These are phyloP conservation scores for Salvia splendens DNA, from an alignment of 257 asterid species.

Conservation along the genomic window DNA sequence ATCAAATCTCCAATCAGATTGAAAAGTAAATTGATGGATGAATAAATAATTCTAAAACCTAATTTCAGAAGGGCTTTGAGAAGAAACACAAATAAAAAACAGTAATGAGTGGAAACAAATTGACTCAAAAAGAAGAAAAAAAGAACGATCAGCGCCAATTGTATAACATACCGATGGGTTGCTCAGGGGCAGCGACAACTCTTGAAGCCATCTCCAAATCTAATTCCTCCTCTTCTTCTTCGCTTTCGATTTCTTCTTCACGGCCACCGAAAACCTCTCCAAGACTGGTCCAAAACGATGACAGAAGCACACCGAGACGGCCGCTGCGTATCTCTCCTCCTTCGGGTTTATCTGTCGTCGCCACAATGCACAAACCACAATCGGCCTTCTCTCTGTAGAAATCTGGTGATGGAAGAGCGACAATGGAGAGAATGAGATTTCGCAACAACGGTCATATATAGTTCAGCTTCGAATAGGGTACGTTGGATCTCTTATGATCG, in stretches of 20 bases:
- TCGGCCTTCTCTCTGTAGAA: neutral
- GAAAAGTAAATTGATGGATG: too few relatives aligned
- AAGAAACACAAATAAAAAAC: neutral
- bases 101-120: neutral
- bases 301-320: conserved; percentile 69
- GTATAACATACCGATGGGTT: conserved; percentile 44
- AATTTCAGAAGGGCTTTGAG: neutral
- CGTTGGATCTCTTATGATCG: conserved; percentile 40
- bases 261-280: conserved; percentile 63
- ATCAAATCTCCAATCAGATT: too few relatives aligned
- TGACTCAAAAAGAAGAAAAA: neutral
- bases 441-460: conserved; percentile 56
- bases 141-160: neutral
- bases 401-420: neutral
- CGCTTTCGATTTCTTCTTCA: neutral
- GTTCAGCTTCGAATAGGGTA: conserved; percentile 22
- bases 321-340: conserved; percentile 65
- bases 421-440: conserved; percentile 18
- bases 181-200: conserved; percentile 44
- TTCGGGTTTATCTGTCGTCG: conserved; percentile 45
- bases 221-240: conserved; percentile 28
- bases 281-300: conserved; percentile 63
- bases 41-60: too few relatives aligned
- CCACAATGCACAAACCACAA: conserved; percentile 49
- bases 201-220: conserved; percentile 55